Conservation (phyloP, 2,329 filamentous ascomycete genomes). For the Alternaria brassicicola region DNA sequence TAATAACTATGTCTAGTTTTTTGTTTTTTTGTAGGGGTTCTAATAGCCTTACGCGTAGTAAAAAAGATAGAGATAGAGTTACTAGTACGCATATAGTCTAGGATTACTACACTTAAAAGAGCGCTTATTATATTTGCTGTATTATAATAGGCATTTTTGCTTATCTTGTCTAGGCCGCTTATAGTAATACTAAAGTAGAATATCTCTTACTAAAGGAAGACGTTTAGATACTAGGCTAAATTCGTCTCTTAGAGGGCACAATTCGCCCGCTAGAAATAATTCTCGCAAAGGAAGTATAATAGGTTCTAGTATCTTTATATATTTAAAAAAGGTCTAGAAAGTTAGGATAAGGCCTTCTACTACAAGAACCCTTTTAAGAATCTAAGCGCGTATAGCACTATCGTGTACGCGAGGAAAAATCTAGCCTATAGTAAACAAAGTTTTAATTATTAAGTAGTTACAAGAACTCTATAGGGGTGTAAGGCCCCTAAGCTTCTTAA, state of each 20-base stretch:
- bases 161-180: not conserved
- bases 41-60: not conserved
- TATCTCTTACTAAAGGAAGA: conserved; percentile 13
- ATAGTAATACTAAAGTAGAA: conserved; percentile 7
- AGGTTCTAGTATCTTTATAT: conserved; percentile 14
- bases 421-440: conserved; percentile 4
- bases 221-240: conserved; percentile 7
- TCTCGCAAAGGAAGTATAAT: conserved; percentile 14
- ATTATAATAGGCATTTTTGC: conserved; percentile 5
- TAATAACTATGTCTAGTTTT: not conserved
- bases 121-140: conserved; percentile 3
- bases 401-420: conserved; percentile 12
- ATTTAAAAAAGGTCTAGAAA: conserved; percentile 19
- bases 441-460: conserved; percentile 6
- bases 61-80: conserved; percentile 17
- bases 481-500: conserved; percentile 12
- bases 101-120: conserved; percentile 5
- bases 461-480: conserved; percentile 10
- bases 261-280: conserved; percentile 4
- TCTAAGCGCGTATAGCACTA: conserved; percentile 3
- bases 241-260: conserved; percentile 5
- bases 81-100: conserved; percentile 10
- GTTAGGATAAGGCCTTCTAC: conserved; percentile 8
- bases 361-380: conserved; percentile 9
- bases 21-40: not conserved